A percentile compares a stretch with the other conserved stretches of the same genome.
phyloP scores from a whole-genome alignment of 257 asterid species.

The Lantana camara region DNA sequence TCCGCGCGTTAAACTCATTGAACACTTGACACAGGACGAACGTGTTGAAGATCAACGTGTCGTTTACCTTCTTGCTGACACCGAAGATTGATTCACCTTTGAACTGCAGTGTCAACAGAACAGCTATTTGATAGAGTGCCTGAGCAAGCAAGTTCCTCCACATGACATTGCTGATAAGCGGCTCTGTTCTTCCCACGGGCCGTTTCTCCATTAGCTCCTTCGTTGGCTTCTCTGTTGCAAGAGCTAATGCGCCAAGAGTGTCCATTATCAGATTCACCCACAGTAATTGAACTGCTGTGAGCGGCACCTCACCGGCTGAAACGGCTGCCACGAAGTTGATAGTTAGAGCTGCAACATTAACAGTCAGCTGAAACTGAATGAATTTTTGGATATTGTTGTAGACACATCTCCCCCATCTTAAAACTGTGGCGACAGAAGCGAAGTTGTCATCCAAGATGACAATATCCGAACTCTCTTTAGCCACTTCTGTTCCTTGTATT shows the following conservation, averaged over 20 bases:
- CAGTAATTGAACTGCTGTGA: constrained; percentile 66
- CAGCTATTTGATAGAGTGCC: constrained; percentile 35
- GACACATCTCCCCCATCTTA: constrained; percentile 44
- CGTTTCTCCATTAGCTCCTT: constrained; percentile 33
- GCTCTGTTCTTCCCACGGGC: constrained; percentile 42
- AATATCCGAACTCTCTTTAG: constrained; percentile 71
- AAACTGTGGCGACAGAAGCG: constrained; percentile 57
- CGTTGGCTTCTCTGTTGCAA: constrained; percentile 45
- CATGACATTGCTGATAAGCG: constrained; percentile 44
- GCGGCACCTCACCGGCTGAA: constrained; percentile 63
- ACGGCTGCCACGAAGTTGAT: constrained; percentile 66
- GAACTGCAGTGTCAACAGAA: constrained; percentile 36
- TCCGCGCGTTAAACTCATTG: constrained; percentile 63
- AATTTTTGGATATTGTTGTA: constrained; percentile 68
- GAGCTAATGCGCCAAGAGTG: constrained; percentile 53
- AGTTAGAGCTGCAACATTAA: constrained; percentile 50
- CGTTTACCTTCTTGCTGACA: constrained; percentile 31
- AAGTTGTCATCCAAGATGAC: constrained; percentile 71
- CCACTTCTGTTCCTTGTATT: constrained; percentile 70
- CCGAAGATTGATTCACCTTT: constrained; percentile 35
- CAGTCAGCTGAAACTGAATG: constrained; percentile 72
- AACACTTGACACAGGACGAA: constrained; percentile 65
- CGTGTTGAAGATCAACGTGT: constrained; percentile 58
- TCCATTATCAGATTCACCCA: constrained; percentile 66
- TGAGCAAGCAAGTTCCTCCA: constrained; percentile 49